Evolutionary conservation across 2,329 filamentous ascomycete species (phyloP), one percentile per base, ranked within the genome.

Genomic region (Ustulina deusta): DNA sequence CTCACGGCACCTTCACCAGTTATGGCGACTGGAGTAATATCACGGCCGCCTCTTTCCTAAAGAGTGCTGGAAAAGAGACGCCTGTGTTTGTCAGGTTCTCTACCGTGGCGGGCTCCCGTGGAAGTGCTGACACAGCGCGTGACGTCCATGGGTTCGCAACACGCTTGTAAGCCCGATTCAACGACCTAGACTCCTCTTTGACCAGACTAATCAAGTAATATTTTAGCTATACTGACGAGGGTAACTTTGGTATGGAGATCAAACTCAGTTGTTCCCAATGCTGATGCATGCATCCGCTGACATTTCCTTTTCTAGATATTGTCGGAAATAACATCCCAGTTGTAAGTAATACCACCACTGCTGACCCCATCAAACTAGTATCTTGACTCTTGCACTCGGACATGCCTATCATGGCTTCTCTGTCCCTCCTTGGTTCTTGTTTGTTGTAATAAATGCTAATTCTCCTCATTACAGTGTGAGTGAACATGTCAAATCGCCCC

Each of bases 121-220:
- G 87, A 40, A 88, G 86, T 69, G 82, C 85, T 7, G 89, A 91
- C 72, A 86, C 86, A 1, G 85, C 84, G 5, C 84, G 89, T 46
- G 89, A 91, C 79, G 86, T 90, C 2, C 88, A 89, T 66, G 89
- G 89, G 1, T 90, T 89, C 73, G 87, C 88, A 0, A 84, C 85
- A 25, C 83, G 88, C 68, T 86, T 90, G 76, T 78, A 72, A 74
- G 76, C 52, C 51, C 29, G 62, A 11, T n/a, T 27, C 22, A 58
- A 10, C 17, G 20, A 58, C 40, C 40, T 63, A 20, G 22, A 59
- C 49, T 44, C 27, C 13, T 42, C 29, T 22, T 27, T 54, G 25
- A 27, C 15, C 38, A 25, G 48, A 60, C 71, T 74, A 56, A 74
- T 56, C n/a, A n/a, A n/a, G n/a, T 6, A 29, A 15, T 15, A 38